These are phyloP conservation scores for Arabidopsis arenosa DNA, from an alignment of 345 rosid genomes.

Conservation along the genomic window DNA sequence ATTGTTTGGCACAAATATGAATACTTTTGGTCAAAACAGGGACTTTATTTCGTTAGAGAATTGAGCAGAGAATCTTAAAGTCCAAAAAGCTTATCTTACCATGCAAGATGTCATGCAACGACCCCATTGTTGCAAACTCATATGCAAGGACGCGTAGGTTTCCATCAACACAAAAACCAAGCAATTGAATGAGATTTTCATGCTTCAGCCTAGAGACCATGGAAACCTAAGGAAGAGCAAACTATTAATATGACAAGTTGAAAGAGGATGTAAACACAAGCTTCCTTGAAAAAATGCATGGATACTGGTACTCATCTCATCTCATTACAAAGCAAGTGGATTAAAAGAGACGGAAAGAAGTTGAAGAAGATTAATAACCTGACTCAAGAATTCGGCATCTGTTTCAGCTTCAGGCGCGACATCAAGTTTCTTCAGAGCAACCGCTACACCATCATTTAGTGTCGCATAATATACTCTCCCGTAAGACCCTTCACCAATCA, in stretches of 20 bases:
- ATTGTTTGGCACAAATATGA: not conserved
- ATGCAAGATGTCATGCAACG: conserved; percentile 94
- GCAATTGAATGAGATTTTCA: conserved; percentile 83
- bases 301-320: not conserved
- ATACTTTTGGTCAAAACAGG: not conserved
- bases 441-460: conserved; percentile 62
- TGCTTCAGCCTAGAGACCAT: conserved; percentile 92
- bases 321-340: not conserved
- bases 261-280: conserved; percentile 23
- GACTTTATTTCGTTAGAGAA: conserved; percentile 9
- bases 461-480: conserved; percentile 77
- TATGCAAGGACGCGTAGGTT: conserved; percentile 86
- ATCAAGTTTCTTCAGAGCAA: conserved; percentile 86
- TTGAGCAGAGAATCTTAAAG: conserved; percentile 3
- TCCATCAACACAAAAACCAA: conserved; percentile 90
- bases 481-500: conserved; percentile 93
- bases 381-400: conserved; percentile 78
- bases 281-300: not conserved
- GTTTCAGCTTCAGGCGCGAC: conserved; percentile 78
- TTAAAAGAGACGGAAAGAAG: not conserved
- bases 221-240: conserved; percentile 64
- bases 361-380: conserved; percentile 53
- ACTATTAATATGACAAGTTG: conserved; percentile 26
- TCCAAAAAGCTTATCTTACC: conserved; percentile 53
- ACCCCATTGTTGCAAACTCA: conserved; percentile 99